These are phyloP conservation scores for Ophiostoma fasciatum DNA, from an alignment of 2,329 filamentous ascomycete genomes.

Conservation along the genomic window DNA sequence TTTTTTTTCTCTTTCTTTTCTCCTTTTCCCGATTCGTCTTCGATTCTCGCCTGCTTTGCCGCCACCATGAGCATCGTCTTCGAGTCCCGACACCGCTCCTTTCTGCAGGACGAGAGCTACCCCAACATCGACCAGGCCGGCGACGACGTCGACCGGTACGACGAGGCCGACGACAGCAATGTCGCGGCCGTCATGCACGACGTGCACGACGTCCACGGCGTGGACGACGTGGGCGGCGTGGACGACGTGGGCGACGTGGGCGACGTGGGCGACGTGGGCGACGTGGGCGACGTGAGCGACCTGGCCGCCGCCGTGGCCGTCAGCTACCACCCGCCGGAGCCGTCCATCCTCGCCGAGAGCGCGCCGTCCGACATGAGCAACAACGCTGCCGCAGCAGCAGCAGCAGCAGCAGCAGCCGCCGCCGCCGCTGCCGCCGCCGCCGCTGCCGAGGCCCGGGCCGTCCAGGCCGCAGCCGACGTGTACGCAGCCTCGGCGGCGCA, in stretches of 20 bases:
- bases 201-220: slow-evolving; percentile 8
- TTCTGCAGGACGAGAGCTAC: slow-evolving; percentile 12
- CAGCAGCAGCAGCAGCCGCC: slow-evolving; percentile 9
- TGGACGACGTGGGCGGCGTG: too few species aligned
- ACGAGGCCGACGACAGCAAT: slow-evolving; percentile 8
- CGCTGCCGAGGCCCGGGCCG: too few species aligned
- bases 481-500: neutral
- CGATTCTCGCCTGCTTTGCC: neutral
- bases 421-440: slow-evolving; percentile 4
- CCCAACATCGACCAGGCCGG: slow-evolving; percentile 13
- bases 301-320: slow-evolving; percentile 10
- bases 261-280: slow-evolving; percentile 8
- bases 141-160: slow-evolving; percentile 10
- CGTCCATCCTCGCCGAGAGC: slow-evolving; percentile 10
- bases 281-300: slow-evolving; percentile 9
- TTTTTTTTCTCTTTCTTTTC: neutral
- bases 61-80: slow-evolving; percentile 13
- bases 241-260: slow-evolving; percentile 11
- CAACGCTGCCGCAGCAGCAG: neutral
- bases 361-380: slow-evolving; percentile 9
- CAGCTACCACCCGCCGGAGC: slow-evolving; percentile 9
- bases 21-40: too few species aligned
- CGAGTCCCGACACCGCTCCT: slow-evolving; percentile 10
- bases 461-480: too few species aligned
- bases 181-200: slow-evolving; percentile 6